Evolutionary conservation across 1,139 yeast species (phyloP).

Genomic region (Scheffersomyces titani): DNA sequence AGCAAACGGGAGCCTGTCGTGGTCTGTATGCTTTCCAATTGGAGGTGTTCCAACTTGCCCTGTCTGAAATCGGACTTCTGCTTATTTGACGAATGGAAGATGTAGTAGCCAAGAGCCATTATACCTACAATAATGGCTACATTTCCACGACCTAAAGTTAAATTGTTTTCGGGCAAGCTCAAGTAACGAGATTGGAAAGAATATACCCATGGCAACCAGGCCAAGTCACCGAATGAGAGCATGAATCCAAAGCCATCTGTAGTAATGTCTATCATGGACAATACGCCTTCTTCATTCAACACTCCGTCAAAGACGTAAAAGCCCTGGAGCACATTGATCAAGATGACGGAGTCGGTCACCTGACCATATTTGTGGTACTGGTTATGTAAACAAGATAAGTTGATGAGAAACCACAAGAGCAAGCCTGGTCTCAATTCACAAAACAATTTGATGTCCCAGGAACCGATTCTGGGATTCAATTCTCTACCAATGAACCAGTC

Average conservation of each 20-base stretch:
- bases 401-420: constrained; percentile 80
- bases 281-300: constrained; percentile 81
- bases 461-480: constrained; percentile 85
- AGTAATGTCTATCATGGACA: constrained; percentile 93
- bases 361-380: constrained; percentile 66
- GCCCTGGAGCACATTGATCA: constrained; percentile 71
- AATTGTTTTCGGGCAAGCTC: constrained; percentile 55
- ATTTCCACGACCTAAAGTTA: constrained; percentile 50
- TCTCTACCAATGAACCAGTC: constrained; percentile 99
- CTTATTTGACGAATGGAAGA: constrained; percentile 80
- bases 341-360: constrained; percentile 69
- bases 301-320: constrained; percentile 92
- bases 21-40: constrained; percentile 69
- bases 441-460: constrained; percentile 84
- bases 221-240: constrained; percentile 91
- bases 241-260: constrained; percentile 97
- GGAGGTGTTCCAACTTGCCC: constrained; percentile 65
- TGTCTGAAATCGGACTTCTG: constrained; percentile 84
- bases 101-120: constrained; percentile 64
- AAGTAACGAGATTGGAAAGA: constrained; percentile 83
- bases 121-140: constrained; percentile 44
- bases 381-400: constrained; percentile 77
- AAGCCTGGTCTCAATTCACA: constrained; percentile 96
- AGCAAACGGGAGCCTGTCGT: constrained; percentile 77
- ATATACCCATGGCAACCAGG: constrained; percentile 93